A percentile compares a stretch with the other conserved stretches of the same genome.
Evolutionary conservation across 78 protist species (phyloP).

Genomic region (Guillardia theta): DNA sequence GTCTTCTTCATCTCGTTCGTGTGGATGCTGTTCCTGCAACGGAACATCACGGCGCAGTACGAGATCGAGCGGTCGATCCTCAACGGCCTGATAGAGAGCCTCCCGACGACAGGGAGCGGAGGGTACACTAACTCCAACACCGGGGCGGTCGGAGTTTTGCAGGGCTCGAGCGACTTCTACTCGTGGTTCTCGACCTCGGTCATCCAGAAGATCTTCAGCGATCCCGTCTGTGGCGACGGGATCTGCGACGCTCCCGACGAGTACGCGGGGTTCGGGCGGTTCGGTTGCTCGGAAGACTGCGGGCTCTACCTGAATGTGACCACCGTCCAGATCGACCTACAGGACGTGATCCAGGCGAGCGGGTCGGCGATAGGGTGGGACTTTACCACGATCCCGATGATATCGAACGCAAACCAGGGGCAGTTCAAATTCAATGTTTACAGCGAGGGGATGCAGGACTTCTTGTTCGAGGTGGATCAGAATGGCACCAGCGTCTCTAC

Average conservation of each 20-base stretch:
- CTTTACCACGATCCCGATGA: too few relatives aligned
- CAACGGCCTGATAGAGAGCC: background rate
- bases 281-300: background rate
- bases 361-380: too few relatives aligned
- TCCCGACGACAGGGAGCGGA: background rate
- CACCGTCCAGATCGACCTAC: background rate
- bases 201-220: background rate
- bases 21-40: background rate
- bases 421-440: background rate
- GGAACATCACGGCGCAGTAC: background rate
- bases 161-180: too few relatives aligned
- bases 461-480: background rate
- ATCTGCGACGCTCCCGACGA: conserved; percentile 11
- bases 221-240: background rate
- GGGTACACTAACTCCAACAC: background rate
- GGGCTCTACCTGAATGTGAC: background rate
- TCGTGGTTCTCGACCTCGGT: background rate
- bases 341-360: too few relatives aligned
- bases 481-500: background rate
- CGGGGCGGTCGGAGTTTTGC: too few relatives aligned
- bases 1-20: background rate
- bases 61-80: background rate
- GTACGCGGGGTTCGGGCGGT: background rate
- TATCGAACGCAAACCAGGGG: too few relatives aligned
- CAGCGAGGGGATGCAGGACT: background rate